Conservation (phyloP, 1,284 basidiomycete species). For the Melampsora larici-populina region DNA sequence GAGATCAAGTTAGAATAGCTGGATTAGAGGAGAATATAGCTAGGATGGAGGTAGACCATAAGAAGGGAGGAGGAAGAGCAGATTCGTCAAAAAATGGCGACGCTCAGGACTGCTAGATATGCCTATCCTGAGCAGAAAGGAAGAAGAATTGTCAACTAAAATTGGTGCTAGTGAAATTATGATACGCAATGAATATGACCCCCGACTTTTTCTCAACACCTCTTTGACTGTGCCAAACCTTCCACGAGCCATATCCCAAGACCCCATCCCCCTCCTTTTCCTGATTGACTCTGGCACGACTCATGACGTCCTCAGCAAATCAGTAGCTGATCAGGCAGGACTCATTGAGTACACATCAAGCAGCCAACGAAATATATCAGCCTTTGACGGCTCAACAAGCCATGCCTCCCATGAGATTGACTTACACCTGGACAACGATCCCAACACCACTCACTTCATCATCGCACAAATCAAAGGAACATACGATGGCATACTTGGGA, state of each 20-base stretch:
- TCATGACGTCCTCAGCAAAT: neutral
- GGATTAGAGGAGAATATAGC: constrained; percentile 2
- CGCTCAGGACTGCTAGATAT: neutral
- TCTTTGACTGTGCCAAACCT: neutral
- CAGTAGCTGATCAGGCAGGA: neutral
- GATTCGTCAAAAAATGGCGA: neutral
- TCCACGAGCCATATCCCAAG: neutral
- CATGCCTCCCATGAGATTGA: neutral
- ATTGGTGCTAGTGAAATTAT: neutral
- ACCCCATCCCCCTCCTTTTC: neutral
- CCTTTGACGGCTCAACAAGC: neutral
- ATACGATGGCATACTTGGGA: neutral
- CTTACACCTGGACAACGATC: neutral
- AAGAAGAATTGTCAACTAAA: neutral
- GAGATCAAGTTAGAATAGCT: neutral
- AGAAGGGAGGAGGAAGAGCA: neutral
- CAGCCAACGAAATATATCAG: neutral
- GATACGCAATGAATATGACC: neutral
- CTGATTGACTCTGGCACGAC: neutral
- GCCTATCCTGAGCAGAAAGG: neutral
- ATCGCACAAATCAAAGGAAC: neutral
- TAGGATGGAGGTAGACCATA: neutral
- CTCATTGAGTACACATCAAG: neutral
- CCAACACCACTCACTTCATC: neutral
- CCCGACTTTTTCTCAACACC: neutral